Base-by-base conservation (phyloP, 495 filamentous ascomycete species). In the Hypomontagnella monticulosa region DNA sequence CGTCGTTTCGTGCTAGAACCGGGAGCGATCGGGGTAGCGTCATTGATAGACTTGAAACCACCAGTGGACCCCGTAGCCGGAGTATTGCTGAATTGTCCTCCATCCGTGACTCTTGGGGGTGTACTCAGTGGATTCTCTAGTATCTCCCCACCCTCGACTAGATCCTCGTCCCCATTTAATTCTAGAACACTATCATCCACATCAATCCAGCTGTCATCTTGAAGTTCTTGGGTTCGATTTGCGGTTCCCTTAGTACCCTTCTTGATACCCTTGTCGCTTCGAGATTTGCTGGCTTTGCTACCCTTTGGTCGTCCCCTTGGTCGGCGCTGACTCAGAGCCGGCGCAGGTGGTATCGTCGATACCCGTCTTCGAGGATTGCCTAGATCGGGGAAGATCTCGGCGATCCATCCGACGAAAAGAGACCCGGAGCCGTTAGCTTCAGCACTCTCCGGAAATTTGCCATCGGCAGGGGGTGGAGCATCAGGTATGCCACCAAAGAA, bases 401-500 rank as follows among this genome's bases (percentile, higher is more conserved):
- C 76, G 34, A 86, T 73, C 84, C 84, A 86, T 7, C 84, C 84
- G 33, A 86, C 78, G 68, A 86, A 85, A 8, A 85, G 70, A 38
- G 80, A 80, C 12, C 84, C 84, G 3, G 80, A 78, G 30, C 83
- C 84, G 62, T 83, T 84, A 19, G 80, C 76, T 56, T 82, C 78
- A 15, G 80, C 82, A 64, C 83, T 85, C 46, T 80, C 77, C 4
- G 84, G 83, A 53, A 85, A 86, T 30, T 74, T 73, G 46, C 75
- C 81, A 70, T 83, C 75, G 23, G 74, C 71, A 0, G 84, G 83
- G 16, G 84, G 80, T 9, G 82, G 83, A 5, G 82, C 84, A 4
- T 79, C 83, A 12, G 84, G 84, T 23, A 85, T 80, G 27, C 84
- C 83, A 8, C 84, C 84, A 71, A 86, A 86, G 53, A 83, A 86